Evolutionary conservation across 2,329 filamentous ascomycete genomes (phyloP), one percentile per base, ranked within the genome.

Genomic region (Microdochium nivale): DNA sequence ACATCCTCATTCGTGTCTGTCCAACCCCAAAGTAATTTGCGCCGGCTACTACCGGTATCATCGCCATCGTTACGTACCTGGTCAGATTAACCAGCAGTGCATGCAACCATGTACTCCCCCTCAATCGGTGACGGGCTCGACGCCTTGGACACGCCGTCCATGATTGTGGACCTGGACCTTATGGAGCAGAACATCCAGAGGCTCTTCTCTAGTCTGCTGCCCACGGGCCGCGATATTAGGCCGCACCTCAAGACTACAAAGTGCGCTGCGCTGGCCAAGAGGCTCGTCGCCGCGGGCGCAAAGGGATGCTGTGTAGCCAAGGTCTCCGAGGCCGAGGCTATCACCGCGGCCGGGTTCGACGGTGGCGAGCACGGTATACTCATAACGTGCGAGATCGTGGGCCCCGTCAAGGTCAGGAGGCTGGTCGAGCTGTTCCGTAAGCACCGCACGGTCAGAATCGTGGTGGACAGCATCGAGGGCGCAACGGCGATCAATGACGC

Each of bases 201-300:
- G 32, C 67, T 79, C 11, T 70, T 78, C 60, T 58, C 59, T 13
- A 65, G 62, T 8, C 70, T 79, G 0, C 64, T 75, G 0, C 73
- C 75, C 7, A 73, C 72, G 0, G 73, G 73, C 0, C 57, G 71
- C 23, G 61, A 64, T 51, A 72, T 78, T 54, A 70, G 76, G 2
- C 76, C 76, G 0, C 76, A 79, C 51, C 67, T 76, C n/a, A 79
- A 79, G 57, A 79, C 76, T 3, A 77, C 73, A 49, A 79, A 79
- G 58, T 74, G 71, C 40, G 70, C 68, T 23, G 60, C 67, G 19
- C 63, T 79, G 1, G 76, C 75, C 3, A 55, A 60, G 13, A 72
- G 67, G 47, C 68, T 79, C 49, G 67, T 62, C 40, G 62, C 63
- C 1, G 74, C 74, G 0, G 76, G 75, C 24, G 73, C 73, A 49